A percentile compares a stretch with the other conserved stretches of the same genome.
phyloP scores from a whole-genome alignment of 768 basidiomycete genomes.

The Russula emetica region DNA sequence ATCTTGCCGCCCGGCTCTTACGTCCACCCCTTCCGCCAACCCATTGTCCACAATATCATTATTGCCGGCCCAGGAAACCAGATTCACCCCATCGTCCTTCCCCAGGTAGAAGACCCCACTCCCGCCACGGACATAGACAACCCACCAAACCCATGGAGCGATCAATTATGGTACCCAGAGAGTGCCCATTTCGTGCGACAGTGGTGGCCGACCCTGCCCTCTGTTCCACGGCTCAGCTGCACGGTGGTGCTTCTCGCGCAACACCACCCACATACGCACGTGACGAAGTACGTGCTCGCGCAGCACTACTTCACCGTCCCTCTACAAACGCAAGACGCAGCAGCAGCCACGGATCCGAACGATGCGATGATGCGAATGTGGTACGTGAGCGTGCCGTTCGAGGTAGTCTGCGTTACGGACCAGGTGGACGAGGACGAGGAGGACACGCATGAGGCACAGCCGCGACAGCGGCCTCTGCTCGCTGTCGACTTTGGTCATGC shows the following conservation, averaged over 20 bases:
- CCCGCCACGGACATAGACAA: constrained; percentile 1
- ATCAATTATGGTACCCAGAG: constrained; percentile 67
- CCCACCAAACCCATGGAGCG: constrained; percentile 56
- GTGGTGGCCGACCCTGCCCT: constrained; percentile 70
- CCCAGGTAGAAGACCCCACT: constrained; percentile 7
- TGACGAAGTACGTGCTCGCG: constrained; percentile 59
- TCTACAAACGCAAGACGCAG: constrained; percentile 32
- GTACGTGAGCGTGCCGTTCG: constrained; percentile 69
- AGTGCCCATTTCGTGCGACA: constrained; percentile 74
- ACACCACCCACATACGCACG: constrained; percentile 57
- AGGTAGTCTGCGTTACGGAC: constrained; percentile 64
- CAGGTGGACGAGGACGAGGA: constrained; percentile 40
- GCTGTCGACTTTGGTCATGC: constrained; percentile 87
- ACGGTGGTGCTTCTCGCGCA: constrained; percentile 64
- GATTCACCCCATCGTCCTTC: constrained; percentile 6
- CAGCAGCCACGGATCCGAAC: constrained; percentile 33
- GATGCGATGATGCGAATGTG: constrained; percentile 63
- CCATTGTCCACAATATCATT: constrained; percentile 16
- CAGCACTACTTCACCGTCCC: constrained; percentile 77
- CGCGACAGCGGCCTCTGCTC: constrained; percentile 61
- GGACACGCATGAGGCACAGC: constrained; percentile 35
- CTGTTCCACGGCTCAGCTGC: constrained; percentile 63
- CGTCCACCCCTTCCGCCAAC: constrained; percentile 21
- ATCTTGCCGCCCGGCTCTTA: constrained; percentile 25
- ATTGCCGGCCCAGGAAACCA: constrained; percentile 3